Evolutionary conservation across 441 rosid genomes (phyloP).

Genomic region (Aleurites moluccanus): DNA sequence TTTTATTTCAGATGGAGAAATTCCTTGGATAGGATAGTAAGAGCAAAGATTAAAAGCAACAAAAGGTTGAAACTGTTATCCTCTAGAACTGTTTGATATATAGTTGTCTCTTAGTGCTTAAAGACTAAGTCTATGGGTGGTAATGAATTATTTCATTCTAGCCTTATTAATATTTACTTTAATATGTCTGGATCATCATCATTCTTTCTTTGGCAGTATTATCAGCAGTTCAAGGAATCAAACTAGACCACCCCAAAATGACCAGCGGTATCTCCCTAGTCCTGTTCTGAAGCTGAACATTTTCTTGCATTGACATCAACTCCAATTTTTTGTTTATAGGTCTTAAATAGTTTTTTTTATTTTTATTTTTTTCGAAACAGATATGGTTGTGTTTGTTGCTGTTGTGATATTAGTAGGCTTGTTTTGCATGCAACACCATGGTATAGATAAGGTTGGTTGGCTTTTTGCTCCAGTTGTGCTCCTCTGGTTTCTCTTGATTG

Average conservation of each 20-base stretch:
- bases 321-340: background rate
- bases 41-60: background rate
- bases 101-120: background rate
- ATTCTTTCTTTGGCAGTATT: constrained; percentile 43
- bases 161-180: background rate
- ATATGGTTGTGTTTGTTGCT: constrained; percentile 53
- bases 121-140: background rate
- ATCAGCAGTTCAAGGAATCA: constrained; percentile 73
- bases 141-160: background rate
- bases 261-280: constrained; percentile 43
- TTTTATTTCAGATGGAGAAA: constrained; percentile 12
- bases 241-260: constrained; percentile 48
- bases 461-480: constrained; percentile 80
- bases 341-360: background rate
- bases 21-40: constrained; percentile 3
- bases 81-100: background rate
- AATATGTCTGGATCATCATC: background rate
- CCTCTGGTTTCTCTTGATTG: constrained; percentile 73
- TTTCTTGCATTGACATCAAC: background rate
- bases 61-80: background rate
- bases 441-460: constrained; percentile 72
- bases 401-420: constrained; percentile 62
- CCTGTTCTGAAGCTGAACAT: background rate
- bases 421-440: constrained; percentile 74
- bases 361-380: constrained; percentile 7